Base-by-base conservation (phyloP, 2,329 filamentous ascomycete genomes). In the Beauveria bassiana region DNA sequence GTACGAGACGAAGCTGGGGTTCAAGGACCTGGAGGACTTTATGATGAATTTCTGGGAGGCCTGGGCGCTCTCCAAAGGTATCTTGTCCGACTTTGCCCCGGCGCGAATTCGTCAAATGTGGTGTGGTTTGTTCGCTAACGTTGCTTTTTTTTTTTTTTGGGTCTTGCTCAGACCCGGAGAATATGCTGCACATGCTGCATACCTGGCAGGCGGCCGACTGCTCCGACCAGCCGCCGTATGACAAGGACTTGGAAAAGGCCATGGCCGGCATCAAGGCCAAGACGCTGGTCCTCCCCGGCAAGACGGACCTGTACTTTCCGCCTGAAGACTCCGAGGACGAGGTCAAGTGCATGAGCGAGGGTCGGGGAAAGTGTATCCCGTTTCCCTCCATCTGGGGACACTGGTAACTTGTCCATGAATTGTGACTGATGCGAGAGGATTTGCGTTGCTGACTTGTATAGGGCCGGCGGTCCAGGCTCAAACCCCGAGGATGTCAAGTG, bases 281-380 rank as follows among this genome's bases (percentile, higher is more conserved):
- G 67, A 86, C 83, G 0, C 73, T 93, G 47, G 86, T 93, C 3
- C 72, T 93, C 16, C 90, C 90, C 0, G 75, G 79, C 24, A 85
- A 89, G 70, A 92, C 88, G 0, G 90, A 93, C 69, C 77, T 93
- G 5, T 93, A 93, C 70, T 93, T 95, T 66, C 88, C 90, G 16
- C 88, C 89, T 0, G 89, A 93, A 67, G 90, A 93, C 66, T 91
- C 88, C 0, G 83, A 89, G 67, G 86, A 87, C 61, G 90, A 95
- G 68, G 86, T 93, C 70, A 53, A 82, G 22, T 71, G 69, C 46
- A 78, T 79, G 76, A 59, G 67, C 0, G 62, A 69, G 0, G 69
- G 68, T 0, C 63, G 73, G 31, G 75, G 72, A 0, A 71, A 71
- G 43, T 69, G 75, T 10, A 68, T 75, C 43, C 65, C 73, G 0